Evolutionary conservation across 169 alveolate species (phyloP).

Genomic region (Theileria parva): DNA sequence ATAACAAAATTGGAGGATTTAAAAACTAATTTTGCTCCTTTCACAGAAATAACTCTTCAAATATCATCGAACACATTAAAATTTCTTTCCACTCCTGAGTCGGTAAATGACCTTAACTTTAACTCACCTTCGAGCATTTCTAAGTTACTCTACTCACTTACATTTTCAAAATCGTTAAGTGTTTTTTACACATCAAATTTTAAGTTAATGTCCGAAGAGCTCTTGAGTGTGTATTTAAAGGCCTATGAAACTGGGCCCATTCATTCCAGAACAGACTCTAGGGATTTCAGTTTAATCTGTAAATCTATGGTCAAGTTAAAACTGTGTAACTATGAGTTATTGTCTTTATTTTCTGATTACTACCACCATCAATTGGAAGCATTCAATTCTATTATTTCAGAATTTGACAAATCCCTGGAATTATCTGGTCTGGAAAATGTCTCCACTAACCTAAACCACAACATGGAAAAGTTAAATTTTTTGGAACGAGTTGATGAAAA

Average conservation of each 20-base stretch:
- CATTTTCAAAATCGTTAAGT: background rate
- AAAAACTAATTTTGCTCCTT: background rate
- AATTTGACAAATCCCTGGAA: background rate
- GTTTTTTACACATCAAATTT: background rate
- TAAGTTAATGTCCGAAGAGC: background rate
- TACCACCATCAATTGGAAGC: background rate
- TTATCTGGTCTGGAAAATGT: background rate
- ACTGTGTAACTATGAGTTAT: constrained; percentile 9
- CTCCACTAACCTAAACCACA: background rate
- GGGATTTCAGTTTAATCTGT: constrained; percentile 30
- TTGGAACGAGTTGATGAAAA: constrained; percentile 27
- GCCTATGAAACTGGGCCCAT: background rate
- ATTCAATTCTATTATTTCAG: background rate
- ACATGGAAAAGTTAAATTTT: constrained; percentile 5
- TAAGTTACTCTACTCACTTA: constrained; percentile 2
- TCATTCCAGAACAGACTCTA: constrained; percentile 7
- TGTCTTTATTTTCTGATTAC: constrained; percentile 6
- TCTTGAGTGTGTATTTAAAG: background rate
- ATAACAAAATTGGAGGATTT: background rate
- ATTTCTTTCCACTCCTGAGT: background rate
- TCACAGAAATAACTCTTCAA: background rate
- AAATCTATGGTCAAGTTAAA: constrained; percentile 30
- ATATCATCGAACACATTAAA: background rate
- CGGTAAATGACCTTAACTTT: background rate
- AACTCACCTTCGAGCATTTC: background rate